Evolutionary conservation across 2,329 filamentous ascomycete genomes (phyloP).

Genomic region (Raffaelea deltoideospora): DNA sequence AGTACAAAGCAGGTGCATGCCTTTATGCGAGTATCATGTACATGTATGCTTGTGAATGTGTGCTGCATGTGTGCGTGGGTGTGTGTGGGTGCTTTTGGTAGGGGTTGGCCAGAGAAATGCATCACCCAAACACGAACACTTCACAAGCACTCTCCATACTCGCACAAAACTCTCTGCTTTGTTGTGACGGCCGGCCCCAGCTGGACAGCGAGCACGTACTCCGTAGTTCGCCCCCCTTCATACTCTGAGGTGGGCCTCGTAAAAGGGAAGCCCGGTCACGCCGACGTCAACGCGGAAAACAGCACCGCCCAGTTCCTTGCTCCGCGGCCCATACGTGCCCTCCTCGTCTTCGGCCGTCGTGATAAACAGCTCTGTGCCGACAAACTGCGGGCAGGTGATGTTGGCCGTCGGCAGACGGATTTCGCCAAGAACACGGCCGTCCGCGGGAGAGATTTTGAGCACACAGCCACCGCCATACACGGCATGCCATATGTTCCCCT

Average conservation of each 20-base stretch:
- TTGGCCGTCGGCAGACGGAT: conserved; percentile 63
- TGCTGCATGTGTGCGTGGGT: too few species aligned
- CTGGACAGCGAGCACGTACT: too few species aligned
- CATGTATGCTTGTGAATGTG: too few species aligned
- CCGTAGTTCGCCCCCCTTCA: too few species aligned
- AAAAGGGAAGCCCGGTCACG: conserved; percentile 45
- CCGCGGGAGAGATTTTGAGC: conserved; percentile 49
- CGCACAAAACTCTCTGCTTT: too few species aligned
- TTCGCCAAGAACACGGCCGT: conserved; percentile 58
- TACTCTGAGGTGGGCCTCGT: conserved; percentile 48
- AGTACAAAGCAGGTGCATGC: too few species aligned
- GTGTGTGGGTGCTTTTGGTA: too few species aligned
- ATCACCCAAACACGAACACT: too few species aligned
- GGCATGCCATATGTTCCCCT: conserved; percentile 81
- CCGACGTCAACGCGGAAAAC: conserved; percentile 69
- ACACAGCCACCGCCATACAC: conserved; percentile 69
- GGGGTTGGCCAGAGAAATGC: too few species aligned
- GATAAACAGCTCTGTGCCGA: conserved; percentile 60
- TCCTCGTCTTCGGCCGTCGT: conserved; percentile 59
- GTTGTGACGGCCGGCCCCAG: too few species aligned
- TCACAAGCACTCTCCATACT: too few species aligned
- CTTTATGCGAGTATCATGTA: too few species aligned
- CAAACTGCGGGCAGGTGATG: conserved; percentile 69
- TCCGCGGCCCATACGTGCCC: conserved; percentile 46
- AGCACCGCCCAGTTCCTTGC: conserved; percentile 50